phyloP scores from a whole-genome alignment of 2,329 filamentous ascomycete genomes.

The Neospermospora avenae region DNA sequence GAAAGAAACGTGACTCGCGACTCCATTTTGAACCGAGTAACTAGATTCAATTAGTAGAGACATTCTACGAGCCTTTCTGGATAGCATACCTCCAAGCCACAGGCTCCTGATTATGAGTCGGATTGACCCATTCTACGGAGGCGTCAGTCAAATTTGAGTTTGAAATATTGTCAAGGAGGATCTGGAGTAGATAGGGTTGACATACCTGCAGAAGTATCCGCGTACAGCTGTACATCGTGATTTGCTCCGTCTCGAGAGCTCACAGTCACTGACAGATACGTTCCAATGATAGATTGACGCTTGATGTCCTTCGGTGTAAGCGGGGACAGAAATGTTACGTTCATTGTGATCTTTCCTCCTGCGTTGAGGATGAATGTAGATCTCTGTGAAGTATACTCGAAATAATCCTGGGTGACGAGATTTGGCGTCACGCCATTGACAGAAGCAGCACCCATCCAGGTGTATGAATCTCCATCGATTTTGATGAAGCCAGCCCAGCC shows the following conservation, averaged over 20 bases:
- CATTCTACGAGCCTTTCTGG: constrained; percentile 51
- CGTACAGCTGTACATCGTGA: constrained; percentile 68
- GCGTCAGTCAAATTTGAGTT: too few relatives aligned
- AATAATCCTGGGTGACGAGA: constrained; percentile 57
- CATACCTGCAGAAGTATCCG: constrained; percentile 67
- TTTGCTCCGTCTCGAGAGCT: constrained; percentile 56
- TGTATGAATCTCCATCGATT: constrained; percentile 62
- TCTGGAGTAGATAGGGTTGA: background rate
- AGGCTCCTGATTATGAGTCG: constrained; percentile 53
- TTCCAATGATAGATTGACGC: constrained; percentile 66
- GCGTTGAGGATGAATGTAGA: constrained; percentile 69
- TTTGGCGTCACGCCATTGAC: constrained; percentile 40
- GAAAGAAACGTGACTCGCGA: constrained; percentile 27
- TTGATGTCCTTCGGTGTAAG: constrained; percentile 65
- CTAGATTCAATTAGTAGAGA: constrained; percentile 53
- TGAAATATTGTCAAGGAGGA: background rate
- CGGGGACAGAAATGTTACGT: constrained; percentile 67
- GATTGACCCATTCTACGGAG: constrained; percentile 61
- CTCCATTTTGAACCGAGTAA: constrained; percentile 25
- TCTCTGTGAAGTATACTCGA: constrained; percentile 68
- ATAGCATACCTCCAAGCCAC: constrained; percentile 63
- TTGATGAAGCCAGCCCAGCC: constrained; percentile 70
- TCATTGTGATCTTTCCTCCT: constrained; percentile 58
- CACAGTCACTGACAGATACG: constrained; percentile 65
- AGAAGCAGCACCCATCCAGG: constrained; percentile 57